phyloP scores from a whole-genome alignment of 1,139 yeast species.

The Candida mesenterica region DNA sequence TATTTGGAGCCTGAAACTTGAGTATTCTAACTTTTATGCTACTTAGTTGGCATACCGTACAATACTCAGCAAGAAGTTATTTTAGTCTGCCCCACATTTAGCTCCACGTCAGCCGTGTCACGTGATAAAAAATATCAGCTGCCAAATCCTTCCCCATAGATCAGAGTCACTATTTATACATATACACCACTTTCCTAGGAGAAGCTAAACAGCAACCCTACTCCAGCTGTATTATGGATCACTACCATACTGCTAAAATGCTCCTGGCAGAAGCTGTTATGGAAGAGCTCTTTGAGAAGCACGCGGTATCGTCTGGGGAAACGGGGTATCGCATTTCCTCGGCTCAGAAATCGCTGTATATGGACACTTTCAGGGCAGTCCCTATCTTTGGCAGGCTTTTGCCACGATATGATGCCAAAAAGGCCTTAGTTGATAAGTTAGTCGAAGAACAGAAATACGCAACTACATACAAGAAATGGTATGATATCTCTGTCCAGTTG shows the following conservation, averaged over 20 bases:
- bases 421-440: constrained; percentile 28
- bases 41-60: no score
- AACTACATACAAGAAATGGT: constrained; percentile 70
- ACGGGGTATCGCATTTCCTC: neutral
- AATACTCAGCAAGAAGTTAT: no score
- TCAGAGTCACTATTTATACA: no score
- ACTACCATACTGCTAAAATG: neutral
- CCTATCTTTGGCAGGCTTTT: constrained; percentile 30
- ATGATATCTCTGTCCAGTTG: constrained; percentile 55
- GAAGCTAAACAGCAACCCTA: no score
- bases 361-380: constrained; percentile 13
- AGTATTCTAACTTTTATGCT: no score
- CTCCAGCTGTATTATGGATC: no score
- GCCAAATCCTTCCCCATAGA: constrained; percentile 1
- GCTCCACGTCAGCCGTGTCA: no score
- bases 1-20: no score
- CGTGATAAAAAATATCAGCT: constrained; percentile 1
- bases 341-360: neutral
- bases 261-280: constrained; percentile 6
- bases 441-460: constrained; percentile 56
- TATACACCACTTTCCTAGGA: no score
- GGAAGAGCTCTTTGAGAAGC: constrained; percentile 11
- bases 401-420: constrained; percentile 29
- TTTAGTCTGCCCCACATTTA: no score
- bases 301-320: constrained; percentile 2